Percentiles rank a stretch among this genome's conserved stretches.
phyloP scores from a whole-genome alignment of 495 filamentous ascomycete genomes.

The Thermochaetoides thermophila region DNA sequence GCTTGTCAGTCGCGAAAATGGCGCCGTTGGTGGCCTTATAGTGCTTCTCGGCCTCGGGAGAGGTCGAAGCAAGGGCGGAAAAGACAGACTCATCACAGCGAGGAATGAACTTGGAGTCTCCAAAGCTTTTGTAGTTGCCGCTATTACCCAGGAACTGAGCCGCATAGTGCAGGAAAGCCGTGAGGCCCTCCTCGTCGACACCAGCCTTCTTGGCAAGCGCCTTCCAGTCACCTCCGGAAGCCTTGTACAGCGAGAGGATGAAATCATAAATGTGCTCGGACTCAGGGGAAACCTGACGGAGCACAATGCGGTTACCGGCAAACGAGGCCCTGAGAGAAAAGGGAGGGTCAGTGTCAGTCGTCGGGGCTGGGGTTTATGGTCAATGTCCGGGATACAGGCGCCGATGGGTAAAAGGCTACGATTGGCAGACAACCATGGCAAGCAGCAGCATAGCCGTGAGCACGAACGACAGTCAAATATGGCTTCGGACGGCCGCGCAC shows the following conservation, averaged over 20 bases:
- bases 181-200: constrained; percentile 52
- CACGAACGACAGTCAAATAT: too few species aligned
- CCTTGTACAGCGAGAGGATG: constrained; percentile 63
- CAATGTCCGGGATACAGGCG: too few species aligned
- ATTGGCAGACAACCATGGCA: background rate
- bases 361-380: background rate
- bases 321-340: constrained; percentile 54
- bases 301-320: constrained; percentile 67
- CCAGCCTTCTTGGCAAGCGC: constrained; percentile 51
- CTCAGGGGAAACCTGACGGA: constrained; percentile 83
- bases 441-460: background rate
- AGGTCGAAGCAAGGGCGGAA: constrained; percentile 51
- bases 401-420: too few species aligned
- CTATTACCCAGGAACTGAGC: constrained; percentile 79
- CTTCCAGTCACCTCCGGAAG: constrained; percentile 67
- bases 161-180: constrained; percentile 72
- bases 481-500: too few species aligned
- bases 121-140: constrained; percentile 95
- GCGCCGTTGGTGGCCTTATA: constrained; percentile 56
- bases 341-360: background rate
- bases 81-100: constrained; percentile 52
- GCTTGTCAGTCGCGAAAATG: constrained; percentile 56
- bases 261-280: constrained; percentile 84
- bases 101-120: constrained; percentile 89
- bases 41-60: constrained; percentile 42